Conservation (phyloP, 1,284 basidiomycete species). For the Ganoderma multipileum region DNA sequence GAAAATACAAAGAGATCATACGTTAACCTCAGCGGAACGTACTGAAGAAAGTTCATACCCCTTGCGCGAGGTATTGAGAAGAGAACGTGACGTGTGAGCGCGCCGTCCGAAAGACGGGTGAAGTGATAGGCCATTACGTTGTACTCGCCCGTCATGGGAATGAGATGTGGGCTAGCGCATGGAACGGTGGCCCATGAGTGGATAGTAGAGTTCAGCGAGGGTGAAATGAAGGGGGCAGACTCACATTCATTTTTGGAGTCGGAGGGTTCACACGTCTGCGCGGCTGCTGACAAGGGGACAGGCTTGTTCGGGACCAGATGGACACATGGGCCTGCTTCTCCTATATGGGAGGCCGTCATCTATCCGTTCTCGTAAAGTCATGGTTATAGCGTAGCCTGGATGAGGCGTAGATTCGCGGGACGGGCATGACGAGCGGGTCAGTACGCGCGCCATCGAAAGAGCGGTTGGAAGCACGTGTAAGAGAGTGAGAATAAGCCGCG, state of each 20-base stretch:
- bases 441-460: conserved; percentile 6
- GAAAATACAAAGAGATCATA: not conserved
- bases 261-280: conserved; percentile 24
- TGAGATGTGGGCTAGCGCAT: not conserved
- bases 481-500: not conserved
- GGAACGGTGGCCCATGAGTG: conserved; percentile 11
- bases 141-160: conserved; percentile 17
- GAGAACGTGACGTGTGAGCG: conserved; percentile 24
- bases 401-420: not conserved
- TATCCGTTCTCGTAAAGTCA: not conserved
- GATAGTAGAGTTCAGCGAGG: conserved; percentile 18
- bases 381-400: not conserved
- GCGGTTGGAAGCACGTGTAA: conserved; percentile 13
- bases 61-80: conserved; percentile 3
- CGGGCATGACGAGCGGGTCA: not conserved
- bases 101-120: conserved; percentile 6
- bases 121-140: conserved; percentile 22
- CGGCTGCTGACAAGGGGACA: conserved; percentile 26
- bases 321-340: not conserved
- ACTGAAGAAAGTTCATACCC: not conserved
- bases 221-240: conserved; percentile 18
- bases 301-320: conserved; percentile 2
- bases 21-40: conserved; percentile 2
- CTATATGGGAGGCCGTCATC: not conserved
- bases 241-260: conserved; percentile 20